A percentile compares a stretch with the other conserved stretches of the same genome.
Evolutionary conservation across 305 asterid species (phyloP).

Genomic region (Solanum hybrid): DNA sequence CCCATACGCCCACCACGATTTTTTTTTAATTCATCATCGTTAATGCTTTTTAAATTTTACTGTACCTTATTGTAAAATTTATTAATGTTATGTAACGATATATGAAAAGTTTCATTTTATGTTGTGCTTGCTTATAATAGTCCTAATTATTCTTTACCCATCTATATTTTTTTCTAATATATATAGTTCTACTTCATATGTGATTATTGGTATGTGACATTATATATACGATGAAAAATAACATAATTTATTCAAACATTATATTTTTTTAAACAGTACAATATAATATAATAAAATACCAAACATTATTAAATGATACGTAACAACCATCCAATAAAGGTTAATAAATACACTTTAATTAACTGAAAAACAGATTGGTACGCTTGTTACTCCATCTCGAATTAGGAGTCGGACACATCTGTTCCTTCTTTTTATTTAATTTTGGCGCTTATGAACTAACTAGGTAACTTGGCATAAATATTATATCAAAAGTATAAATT

Average conservation of each 20-base stretch:
- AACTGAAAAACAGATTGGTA: background rate
- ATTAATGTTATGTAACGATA: no score
- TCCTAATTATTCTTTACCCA: background rate
- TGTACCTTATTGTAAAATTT: background rate
- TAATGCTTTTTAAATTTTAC: background rate
- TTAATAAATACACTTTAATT: background rate
- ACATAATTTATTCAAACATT: no score
- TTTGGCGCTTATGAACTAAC: background rate
- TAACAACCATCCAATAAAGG: background rate
- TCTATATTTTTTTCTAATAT: background rate
- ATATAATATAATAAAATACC: background rate
- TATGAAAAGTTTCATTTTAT: no score
- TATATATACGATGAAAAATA: accelerated
- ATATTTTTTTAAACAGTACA: no score
- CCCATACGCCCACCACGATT: background rate
- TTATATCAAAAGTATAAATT: no score
- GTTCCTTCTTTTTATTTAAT: background rate
- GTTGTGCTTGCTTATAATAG: background rate
- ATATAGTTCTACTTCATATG: no score
- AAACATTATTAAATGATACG: background rate
- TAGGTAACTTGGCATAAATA: no score
- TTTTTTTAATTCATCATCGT: background rate
- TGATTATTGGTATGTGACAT: no score
- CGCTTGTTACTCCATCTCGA: background rate
- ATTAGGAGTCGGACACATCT: background rate